Conservation (phyloP, 1,139 yeast species). For the Candida labiduridarum region DNA sequence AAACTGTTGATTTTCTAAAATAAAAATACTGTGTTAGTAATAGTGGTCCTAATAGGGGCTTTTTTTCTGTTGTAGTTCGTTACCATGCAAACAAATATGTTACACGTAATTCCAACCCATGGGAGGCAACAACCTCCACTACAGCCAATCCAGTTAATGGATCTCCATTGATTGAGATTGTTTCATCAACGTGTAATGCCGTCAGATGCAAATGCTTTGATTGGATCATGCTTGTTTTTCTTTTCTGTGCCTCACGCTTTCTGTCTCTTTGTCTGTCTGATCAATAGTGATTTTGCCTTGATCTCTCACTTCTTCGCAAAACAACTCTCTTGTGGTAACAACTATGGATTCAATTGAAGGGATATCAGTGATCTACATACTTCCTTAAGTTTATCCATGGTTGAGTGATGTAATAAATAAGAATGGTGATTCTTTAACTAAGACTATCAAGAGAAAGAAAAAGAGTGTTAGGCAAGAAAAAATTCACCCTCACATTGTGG, state of each 20-base stretch:
- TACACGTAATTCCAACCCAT: too few relatives aligned
- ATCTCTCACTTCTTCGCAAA: background rate
- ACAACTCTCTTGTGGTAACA: background rate
- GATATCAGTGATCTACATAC: conserved; percentile 34
- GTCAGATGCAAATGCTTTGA: too few relatives aligned
- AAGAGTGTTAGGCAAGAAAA: conserved; percentile 3
- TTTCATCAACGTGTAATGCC: too few relatives aligned
- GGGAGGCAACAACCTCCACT: too few relatives aligned
- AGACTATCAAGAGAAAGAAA: background rate
- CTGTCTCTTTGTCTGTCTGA: too few relatives aligned
- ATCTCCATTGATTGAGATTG: too few relatives aligned
- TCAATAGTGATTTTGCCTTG: too few relatives aligned
- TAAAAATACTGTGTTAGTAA: conserved; percentile 20
- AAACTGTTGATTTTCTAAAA: conserved; percentile 81
- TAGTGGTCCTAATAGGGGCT: background rate
- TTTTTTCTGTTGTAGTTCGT: background rate
- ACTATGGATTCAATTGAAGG: background rate
- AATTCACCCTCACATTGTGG: background rate
- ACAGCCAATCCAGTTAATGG: too few relatives aligned
- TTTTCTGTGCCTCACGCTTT: too few relatives aligned
- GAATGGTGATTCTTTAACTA: background rate
- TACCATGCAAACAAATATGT: too few relatives aligned
- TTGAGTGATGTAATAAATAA: conserved; percentile 8
- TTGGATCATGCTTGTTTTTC: too few relatives aligned
- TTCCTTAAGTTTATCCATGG: conserved; percentile 55